These are phyloP conservation scores for Oryza glaberrima DNA, from an alignment of 176 grass and related monocot genomes.

Conservation along the genomic window DNA sequence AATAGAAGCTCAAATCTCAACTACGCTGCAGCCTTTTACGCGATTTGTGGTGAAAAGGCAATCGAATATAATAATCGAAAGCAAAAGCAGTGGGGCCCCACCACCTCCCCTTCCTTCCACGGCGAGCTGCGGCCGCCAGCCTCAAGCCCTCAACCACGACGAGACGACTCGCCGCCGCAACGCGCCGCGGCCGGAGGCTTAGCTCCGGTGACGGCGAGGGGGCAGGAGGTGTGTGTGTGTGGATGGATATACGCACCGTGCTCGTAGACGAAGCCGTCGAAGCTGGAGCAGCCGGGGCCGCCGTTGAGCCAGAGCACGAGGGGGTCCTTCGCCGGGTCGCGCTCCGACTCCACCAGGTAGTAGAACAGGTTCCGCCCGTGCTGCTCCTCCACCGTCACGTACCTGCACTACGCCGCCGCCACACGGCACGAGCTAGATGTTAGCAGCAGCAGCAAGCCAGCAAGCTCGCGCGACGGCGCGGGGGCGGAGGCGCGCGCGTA, in stretches of 20 bases:
- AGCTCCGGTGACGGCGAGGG: neutral
- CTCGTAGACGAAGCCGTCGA: conserved; percentile 75
- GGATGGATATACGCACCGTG: conserved; percentile 39
- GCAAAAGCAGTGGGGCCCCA: neutral
- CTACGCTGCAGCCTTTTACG: neutral
- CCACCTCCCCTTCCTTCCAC: neutral
- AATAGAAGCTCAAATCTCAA: neutral
- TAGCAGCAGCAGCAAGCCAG: neutral
- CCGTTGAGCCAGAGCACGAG: conserved; percentile 71
- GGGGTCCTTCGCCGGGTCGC: conserved; percentile 45
- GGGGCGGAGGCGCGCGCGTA: too few relatives aligned
- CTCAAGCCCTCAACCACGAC: neutral
- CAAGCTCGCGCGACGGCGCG: too few relatives aligned
- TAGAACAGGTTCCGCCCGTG: conserved; percentile 53
- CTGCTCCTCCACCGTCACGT: conserved; percentile 55
- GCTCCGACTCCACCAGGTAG: conserved; percentile 64
- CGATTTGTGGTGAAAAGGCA: neutral
- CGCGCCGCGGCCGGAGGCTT: neutral
- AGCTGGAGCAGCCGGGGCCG: conserved; percentile 63
- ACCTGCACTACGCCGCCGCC: neutral
- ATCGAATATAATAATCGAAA: neutral
- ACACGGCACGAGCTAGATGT: neutral
- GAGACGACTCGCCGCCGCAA: too few relatives aligned
- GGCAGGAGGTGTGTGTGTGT: neutral
- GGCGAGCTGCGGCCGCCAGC: neutral